Base-by-base conservation (phyloP, 768 basidiomycete genomes). In the Dendrothele bispora region DNA sequence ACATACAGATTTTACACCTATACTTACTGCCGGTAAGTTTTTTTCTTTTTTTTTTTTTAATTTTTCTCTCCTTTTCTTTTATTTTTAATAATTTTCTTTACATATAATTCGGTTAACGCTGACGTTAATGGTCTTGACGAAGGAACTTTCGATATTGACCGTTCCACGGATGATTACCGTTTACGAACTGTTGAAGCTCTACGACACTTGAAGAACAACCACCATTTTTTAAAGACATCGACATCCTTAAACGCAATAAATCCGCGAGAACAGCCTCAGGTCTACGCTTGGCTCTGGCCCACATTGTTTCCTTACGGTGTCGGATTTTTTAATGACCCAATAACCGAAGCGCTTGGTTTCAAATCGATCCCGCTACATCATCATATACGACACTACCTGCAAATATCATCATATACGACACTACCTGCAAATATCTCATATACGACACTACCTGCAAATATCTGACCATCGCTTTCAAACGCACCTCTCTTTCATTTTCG, bases 201-300 rank as follows among this genome's bases (percentile, higher is more conserved):
- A 3, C 10, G 48, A 18, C 18, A 22, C 5, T 28, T 26, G 3
- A 29, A 39, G 10, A 30, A 41, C 29, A 8, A 30, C 36, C 4
- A 30, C 35, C 4, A 36, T 35, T 38, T 56, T 40, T 22, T 48
- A 28, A 53, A 55, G 29, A 47, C 45, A 2, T 42, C 44, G 6
- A 22, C 35, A 12, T 38, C 36, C 4, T n/a, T 14, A 10, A 22
- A 39, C 6, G 39, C 53, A 3, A 5, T 52, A 15, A 24, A 47
- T 5, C 28, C 45, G 0, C 48, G 44, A 0, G 12, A 55, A 11
- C 52, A 57, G 27, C 58, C 58, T 20, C 22, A 28, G 11, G 20
- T 55, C 14, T 59, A 50, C 30, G 52, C 43, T 8, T 18, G 27
- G 21, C 30, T 59, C 21, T 59, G 53, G 50, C 58, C 58, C 26